Evolutionary conservation across 176 grass and related monocot species (phyloP), one percentile per base, ranked within the genome.

Genomic region (Cocos nucifera): DNA sequence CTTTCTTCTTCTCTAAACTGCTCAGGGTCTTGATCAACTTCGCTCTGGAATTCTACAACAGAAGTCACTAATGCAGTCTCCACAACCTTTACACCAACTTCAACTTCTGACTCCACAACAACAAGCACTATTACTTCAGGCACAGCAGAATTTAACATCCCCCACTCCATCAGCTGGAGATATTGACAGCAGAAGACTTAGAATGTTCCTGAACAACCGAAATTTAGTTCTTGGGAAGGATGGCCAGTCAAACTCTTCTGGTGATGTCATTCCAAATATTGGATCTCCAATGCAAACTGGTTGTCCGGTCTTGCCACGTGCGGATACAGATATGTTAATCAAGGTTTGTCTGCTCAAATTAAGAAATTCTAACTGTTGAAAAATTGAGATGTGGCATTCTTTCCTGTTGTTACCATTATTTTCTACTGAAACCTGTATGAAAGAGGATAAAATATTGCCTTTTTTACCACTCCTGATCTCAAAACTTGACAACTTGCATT

Each of bases 11-110:
- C 35, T 14, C 2, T 44, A 44, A 30, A 73, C 39, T 79, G 3
- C 77, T 50, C 73, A 95, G 90, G 90, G 90, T 44, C 61, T 95
- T 49, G 90, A 86, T 22, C 85, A 95, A 30, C 55, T 95, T 79
- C 73, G 90, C 60, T 73, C 90, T 54, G 90, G 90, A 57, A 73
- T 89, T 71, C 77, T 89, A 56, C 90, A 73, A 17, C 73, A 86
- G 53, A 95, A 95, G 60, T 69, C 90, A 62, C 83, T 76, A 74
- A 83, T 81, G 67, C 85, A 86, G 69, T 72, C 73, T 22, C 66
- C 82, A 25, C 90, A 95, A 70, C 70, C 82, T 39, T 57, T 89
- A 51, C 82, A 89, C 56, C 82, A 89, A 54, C 82, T 95, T 64
- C 90, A 95, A 56, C 89, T 86, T 74, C 77, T 95, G 16, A 86